These are phyloP conservation scores for Codiaeum variegatum DNA, from an alignment of 441 rosid species.

Conservation along the genomic window DNA sequence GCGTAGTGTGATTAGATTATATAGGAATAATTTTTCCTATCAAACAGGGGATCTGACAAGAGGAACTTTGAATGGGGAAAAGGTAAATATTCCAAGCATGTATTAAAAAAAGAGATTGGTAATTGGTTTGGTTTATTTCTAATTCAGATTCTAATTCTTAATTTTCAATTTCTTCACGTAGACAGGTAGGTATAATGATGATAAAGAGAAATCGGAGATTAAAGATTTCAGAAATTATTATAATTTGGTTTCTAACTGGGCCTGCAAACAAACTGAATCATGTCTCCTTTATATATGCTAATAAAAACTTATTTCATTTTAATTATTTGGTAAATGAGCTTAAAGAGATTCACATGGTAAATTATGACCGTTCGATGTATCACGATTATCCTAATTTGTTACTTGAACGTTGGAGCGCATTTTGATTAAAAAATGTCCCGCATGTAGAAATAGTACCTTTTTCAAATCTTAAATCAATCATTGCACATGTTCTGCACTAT, in stretches of 20 bases:
- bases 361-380: slow-evolving; percentile 71
- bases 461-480: slow-evolving; percentile 11
- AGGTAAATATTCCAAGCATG: slow-evolving; percentile 16
- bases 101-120: slow-evolving; percentile 30
- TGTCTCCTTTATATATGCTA: slow-evolving; percentile 25
- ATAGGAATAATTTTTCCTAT: slow-evolving; percentile 7
- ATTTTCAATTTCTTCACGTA: slow-evolving; percentile 62
- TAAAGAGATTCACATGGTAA: slow-evolving; percentile 75
- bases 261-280: slow-evolving; percentile 35
- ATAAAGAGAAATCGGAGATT: slow-evolving; percentile 13
- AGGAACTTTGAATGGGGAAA: slow-evolving; percentile 27
- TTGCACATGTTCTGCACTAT: background rate
- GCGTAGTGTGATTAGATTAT: background rate
- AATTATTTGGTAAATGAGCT: slow-evolving; percentile 5
- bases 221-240: slow-evolving; percentile 13
- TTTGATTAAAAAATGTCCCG: slow-evolving; percentile 38
- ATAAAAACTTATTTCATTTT: background rate
- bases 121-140: slow-evolving; percentile 21
- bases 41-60: slow-evolving; percentile 37
- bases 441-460: background rate
- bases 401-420: slow-evolving; percentile 87
- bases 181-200: slow-evolving; percentile 70
- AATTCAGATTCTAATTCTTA: slow-evolving; percentile 1
- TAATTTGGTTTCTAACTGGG: slow-evolving; percentile 25
- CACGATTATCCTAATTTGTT: slow-evolving; percentile 54